Evolutionary conservation across 2,329 filamentous ascomycete genomes (phyloP), one percentile per base, ranked within the genome.

Genomic region (Fusarium sp.): DNA sequence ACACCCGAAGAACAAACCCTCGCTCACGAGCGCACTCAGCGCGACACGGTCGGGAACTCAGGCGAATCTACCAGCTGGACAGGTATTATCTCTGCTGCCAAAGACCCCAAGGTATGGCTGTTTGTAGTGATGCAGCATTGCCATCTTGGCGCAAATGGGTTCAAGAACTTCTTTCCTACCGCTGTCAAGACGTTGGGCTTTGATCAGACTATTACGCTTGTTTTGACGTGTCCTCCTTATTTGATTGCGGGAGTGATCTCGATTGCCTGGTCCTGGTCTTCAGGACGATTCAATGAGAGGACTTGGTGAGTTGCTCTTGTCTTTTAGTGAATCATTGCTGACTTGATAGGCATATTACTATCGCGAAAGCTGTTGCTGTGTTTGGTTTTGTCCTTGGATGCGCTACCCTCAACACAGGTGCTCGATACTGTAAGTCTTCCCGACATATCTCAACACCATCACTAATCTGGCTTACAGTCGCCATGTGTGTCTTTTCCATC

Each of bases 91-190:
- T 79, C 83, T 52, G 84, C 84, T 5, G 75, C 77, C 10, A 75
- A 72, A 8, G 85, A 87, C 57, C 82, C 81, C 49, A 81, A 83
- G 29, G 79, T 84, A 3, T 87, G 83, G 80, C 71, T 86, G 2
- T 82, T 86, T 43, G 80, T 80, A 5, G 76, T 84, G 51, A 85
- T 86, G 83, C 82, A 85, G 63, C 85, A 86, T 71, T 81, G 85
- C 65, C 84, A 86, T 71, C 74, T 86, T 29, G 83, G 82, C 2
- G 83, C 84, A 16, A 84, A 83, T 45, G 81, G 81, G 2, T 83
- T 84, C 70, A 82, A 85, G 66, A 77, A 77, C 18, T 74, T 76
- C 38, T 74, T 75, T 3, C 74, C 73, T 0, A 72, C 74, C 5
- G 73, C 74, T 16, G 70, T 76, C 0, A 59, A 75, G 49, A 74